Percentiles rank a stretch among this genome's conserved stretches.
phyloP scores from a whole-genome alignment of 2,329 filamentous ascomycete species.

The Nothopassalora personata region DNA sequence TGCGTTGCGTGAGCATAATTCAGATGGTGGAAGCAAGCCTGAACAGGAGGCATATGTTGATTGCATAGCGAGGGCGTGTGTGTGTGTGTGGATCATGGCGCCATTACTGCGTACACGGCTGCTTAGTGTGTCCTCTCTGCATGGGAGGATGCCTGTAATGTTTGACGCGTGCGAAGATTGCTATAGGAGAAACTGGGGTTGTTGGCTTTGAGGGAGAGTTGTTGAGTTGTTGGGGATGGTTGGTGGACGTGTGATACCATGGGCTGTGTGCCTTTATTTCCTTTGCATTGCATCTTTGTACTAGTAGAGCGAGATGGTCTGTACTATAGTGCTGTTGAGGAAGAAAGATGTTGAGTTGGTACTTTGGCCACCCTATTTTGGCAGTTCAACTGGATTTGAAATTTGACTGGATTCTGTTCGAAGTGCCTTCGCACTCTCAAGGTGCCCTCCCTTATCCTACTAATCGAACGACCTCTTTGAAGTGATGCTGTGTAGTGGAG shows the following conservation, averaged over 20 bases:
- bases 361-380: too few relatives aligned
- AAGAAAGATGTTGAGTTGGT: neutral
- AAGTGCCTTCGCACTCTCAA: too few relatives aligned
- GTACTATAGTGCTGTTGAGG: neutral
- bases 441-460: too few relatives aligned
- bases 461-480: too few relatives aligned
- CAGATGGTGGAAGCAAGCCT: neutral
- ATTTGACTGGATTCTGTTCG: too few relatives aligned
- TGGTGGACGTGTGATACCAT: neutral
- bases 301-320: neutral
- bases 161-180: neutral
- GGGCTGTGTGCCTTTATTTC: neutral
- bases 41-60: neutral
- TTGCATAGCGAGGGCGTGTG: neutral
- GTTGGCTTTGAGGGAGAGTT: neutral
- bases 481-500: too few relatives aligned
- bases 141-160: neutral
- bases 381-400: too few relatives aligned
- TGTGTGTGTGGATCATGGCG: neutral
- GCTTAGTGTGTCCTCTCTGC: neutral
- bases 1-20: neutral
- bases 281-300: neutral
- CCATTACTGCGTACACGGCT: neutral
- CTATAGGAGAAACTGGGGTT: neutral
- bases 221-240: neutral